Base-by-base conservation (phyloP, 768 basidiomycete species). In the Boletus fagicola region DNA sequence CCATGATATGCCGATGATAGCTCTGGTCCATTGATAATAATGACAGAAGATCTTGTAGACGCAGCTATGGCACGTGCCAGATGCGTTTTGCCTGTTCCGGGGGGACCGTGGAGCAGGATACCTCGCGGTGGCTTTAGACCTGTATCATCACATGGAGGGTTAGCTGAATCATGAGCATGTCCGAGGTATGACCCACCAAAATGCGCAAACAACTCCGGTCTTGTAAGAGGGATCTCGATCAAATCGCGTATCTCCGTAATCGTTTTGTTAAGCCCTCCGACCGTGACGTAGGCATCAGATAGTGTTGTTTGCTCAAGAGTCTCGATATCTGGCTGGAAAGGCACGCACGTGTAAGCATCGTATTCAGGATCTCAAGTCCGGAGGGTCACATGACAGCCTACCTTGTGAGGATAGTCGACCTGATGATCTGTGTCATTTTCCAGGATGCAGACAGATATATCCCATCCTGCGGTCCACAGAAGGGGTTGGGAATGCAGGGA, bases 81-180 rank as follows among this genome's bases (percentile, higher is more conserved):
- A 67, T 97, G 94, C 0, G 97, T 99, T 75, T 99, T 99, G 16
- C 97, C 97, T 10, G 97, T 98, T 38, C 97, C 97, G 3, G 97
- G 94, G 12, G 94, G 95, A 12, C 97, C 97, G 71, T 98, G 88
- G 2, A 99, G 82, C 20, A 98, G 81, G 45, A 98, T 89, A 5
- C 97, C 97, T 46, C 92, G 86, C n/a, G 96, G 95, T 16, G 96
- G 95, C 65, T 91, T 94, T n/a, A 99, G 79, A 36, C 91, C 93
- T 84, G 53, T 24, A 50, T 54, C n/a, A 58, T 49, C 45, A 39
- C n/a, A 24, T 13, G 48, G 39, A 26, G 26, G 33, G 24, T 52
- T 55, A 61, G 49, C 53, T 44, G 53, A 49, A 78, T 61, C 12
- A 26, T 35, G 57, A 54, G 36, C 44, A 54, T 54, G 11, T 42